phyloP scores from a whole-genome alignment of 495 filamentous ascomycete species.

The Echria macrotheca region DNA sequence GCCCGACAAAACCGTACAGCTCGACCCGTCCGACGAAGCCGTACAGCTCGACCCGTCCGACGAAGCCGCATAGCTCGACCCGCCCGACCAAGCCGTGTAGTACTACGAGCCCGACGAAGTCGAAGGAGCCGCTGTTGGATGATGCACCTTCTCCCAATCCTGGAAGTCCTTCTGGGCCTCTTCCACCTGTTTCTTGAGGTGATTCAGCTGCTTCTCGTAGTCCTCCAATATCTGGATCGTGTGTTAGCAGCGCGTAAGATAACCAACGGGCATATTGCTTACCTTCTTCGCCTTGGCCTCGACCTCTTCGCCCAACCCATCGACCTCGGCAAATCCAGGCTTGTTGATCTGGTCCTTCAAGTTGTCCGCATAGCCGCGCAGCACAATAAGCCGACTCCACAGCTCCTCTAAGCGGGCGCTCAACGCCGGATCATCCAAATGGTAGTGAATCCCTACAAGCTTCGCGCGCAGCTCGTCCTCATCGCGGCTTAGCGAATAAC shows the following conservation, averaged over 20 bases:
- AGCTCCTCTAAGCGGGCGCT: slow-evolving; percentile 86
- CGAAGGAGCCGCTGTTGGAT: slow-evolving; percentile 25
- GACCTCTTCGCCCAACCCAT: slow-evolving; percentile 67
- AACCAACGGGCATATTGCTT: no score
- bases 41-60: no score
- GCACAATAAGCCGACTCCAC: slow-evolving; percentile 87
- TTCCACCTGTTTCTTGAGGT: slow-evolving; percentile 76
- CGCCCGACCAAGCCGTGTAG: no score
- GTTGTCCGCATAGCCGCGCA: slow-evolving; percentile 71
- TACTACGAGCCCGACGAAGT: no score
- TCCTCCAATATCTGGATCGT: slow-evolving; percentile 78
- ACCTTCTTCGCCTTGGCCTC: slow-evolving; percentile 84
- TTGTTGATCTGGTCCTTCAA: slow-evolving; percentile 76
- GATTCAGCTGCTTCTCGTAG: slow-evolving; percentile 81
- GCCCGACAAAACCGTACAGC: no score
- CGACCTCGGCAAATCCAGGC: slow-evolving; percentile 43
- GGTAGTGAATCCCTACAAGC: slow-evolving; percentile 65
- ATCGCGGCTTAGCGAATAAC: slow-evolving; percentile 84
- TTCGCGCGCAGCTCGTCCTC: slow-evolving; percentile 91
- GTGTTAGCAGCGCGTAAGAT: no score
- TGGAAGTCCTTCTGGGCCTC: slow-evolving; percentile 73
- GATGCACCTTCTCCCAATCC: slow-evolving; percentile 62
- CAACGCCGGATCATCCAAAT: slow-evolving; percentile 76
- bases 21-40: no score
- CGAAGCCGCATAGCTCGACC: background rate